phyloP scores from a whole-genome alignment of 352 stramenopile species.

The Phytophthora agathidicida region DNA sequence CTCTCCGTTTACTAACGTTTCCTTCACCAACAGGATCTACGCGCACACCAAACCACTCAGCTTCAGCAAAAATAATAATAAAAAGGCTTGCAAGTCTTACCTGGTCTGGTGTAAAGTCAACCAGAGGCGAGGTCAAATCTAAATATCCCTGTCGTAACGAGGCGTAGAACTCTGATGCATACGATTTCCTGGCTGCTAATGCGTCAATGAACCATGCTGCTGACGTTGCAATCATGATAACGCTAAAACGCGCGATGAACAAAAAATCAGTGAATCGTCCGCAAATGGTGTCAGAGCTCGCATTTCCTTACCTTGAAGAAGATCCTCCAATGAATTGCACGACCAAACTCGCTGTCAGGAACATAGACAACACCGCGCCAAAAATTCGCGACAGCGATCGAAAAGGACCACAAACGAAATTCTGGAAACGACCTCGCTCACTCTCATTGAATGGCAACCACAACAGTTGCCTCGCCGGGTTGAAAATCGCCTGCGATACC shows the following conservation, averaged over 20 bases:
- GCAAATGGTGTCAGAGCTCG: background rate
- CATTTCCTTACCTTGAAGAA: conserved; percentile 57
- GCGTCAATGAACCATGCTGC: conserved; percentile 74
- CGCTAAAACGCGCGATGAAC: conserved; percentile 30
- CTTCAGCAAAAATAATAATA: background rate
- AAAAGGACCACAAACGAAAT: conserved; percentile 81
- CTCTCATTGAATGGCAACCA: conserved; percentile 83
- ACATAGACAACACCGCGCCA: conserved; percentile 74
- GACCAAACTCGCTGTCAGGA: conserved; percentile 58
- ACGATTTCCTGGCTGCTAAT: conserved; percentile 79
- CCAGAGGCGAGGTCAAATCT: conserved; percentile 75
- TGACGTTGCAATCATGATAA: conserved; percentile 65
- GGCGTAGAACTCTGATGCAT: conserved; percentile 85
- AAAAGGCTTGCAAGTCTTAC: conserved; percentile 24
- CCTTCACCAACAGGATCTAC: conserved; percentile 81
- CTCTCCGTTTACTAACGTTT: conserved; percentile 72
- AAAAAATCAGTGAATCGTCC: conserved; percentile 2
- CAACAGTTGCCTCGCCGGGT: conserved; percentile 83
- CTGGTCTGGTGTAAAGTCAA: conserved; percentile 88
- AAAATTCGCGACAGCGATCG: conserved; percentile 81
- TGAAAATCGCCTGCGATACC: conserved; percentile 83
- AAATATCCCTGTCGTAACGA: conserved; percentile 85
- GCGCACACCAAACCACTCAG: background rate
- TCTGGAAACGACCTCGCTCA: conserved; percentile 78
- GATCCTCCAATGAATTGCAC: conserved; percentile 51